phyloP scores from a whole-genome alignment of 805 yeast species.

The Kodamaea restingae region DNA sequence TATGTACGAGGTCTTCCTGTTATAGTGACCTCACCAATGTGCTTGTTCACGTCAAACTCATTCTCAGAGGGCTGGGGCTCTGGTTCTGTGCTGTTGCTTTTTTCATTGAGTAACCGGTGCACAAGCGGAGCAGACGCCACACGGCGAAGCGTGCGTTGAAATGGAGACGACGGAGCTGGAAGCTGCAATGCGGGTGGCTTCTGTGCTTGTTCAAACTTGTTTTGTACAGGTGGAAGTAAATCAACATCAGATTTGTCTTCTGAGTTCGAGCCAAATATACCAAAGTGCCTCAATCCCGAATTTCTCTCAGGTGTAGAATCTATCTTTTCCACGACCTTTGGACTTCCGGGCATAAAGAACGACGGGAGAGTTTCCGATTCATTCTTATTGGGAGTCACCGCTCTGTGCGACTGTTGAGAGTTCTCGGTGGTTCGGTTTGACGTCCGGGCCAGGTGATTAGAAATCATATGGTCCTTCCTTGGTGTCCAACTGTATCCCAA shows the following conservation, averaged over 20 bases:
- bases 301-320: no score
- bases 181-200: no score
- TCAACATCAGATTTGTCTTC: neutral
- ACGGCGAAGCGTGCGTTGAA: conserved; percentile 52
- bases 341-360: no score
- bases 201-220: neutral
- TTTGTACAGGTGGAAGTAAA: conserved; percentile 11
- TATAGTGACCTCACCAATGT: conserved; percentile 41
- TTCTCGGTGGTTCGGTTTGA: no score
- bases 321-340: no score
- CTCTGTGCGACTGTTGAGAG: no score
- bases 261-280: neutral
- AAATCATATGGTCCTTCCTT: no score
- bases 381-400: no score
- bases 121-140: conserved; percentile 84
- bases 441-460: no score
- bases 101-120: conserved; percentile 29
- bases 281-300: no score
- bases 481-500: no score
- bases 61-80: conserved; percentile 16
- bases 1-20: conserved; percentile 36
- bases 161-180: conserved; percentile 17
- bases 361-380: no score
- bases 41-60: conserved; percentile 42
- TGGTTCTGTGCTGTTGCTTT: conserved; percentile 4